Conservation (phyloP, 352 stramenopile genomes). For the Globisporangium barbulae region DNA sequence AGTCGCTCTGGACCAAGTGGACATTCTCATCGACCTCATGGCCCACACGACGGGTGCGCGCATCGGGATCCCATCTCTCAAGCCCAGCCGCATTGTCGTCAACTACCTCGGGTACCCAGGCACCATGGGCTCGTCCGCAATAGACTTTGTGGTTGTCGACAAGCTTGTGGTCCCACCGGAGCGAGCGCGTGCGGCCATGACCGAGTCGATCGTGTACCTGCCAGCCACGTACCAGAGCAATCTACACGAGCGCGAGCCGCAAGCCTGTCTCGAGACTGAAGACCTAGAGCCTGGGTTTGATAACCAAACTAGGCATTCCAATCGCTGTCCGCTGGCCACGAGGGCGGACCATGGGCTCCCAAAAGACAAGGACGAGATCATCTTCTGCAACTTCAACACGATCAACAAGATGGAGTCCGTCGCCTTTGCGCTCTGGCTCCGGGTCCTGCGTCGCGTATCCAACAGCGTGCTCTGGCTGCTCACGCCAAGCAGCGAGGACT, state of each 20-base stretch:
- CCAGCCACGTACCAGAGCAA: slow-evolving; percentile 92
- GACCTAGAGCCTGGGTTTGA: background rate
- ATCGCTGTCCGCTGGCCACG: slow-evolving; percentile 19
- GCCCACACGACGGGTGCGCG: slow-evolving; percentile 84
- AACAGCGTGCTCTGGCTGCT: slow-evolving; percentile 88
- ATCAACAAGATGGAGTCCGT: slow-evolving; percentile 92
- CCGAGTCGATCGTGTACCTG: slow-evolving; percentile 87
- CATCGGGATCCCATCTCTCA: slow-evolving; percentile 53
- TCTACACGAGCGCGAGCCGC: slow-evolving; percentile 43
- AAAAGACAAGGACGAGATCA: slow-evolving; percentile 18
- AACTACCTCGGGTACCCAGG: slow-evolving; percentile 92
- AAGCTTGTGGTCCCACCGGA: slow-evolving; percentile 57
- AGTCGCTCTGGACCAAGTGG: slow-evolving; percentile 56
- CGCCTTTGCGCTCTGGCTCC: slow-evolving; percentile 88
- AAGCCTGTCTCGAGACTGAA: slow-evolving; percentile 5
- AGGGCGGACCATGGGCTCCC: slow-evolving; percentile 31
- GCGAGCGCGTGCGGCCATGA: slow-evolving; percentile 41
- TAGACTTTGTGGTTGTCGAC: slow-evolving; percentile 82
- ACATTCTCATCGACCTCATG: slow-evolving; percentile 92
- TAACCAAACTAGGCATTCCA: background rate
- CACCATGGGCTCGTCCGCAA: slow-evolving; percentile 73
- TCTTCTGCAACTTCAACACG: slow-evolving; percentile 94
- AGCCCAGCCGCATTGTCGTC: slow-evolving; percentile 60
- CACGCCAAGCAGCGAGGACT: slow-evolving; percentile 23
- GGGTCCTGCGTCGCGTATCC: slow-evolving; percentile 81